phyloP scores from a whole-genome alignment of 1,139 yeast genomes.

The Pneumocystis canis region DNA sequence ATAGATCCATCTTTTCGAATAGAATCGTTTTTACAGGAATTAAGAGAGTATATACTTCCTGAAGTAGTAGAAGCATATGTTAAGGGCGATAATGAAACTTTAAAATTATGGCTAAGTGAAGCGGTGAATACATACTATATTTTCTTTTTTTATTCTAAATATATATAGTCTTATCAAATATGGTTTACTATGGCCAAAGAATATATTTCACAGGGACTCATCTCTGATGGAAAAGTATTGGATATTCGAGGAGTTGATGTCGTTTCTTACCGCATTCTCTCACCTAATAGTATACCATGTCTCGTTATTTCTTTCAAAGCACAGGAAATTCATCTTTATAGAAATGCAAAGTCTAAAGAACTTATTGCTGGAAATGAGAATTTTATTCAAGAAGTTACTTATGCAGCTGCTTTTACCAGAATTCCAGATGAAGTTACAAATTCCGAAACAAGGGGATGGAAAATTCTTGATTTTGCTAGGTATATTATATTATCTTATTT shows the following conservation, averaged over 20 bases:
- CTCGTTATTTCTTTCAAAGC: conserved; percentile 91
- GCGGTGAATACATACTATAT: conserved; percentile 29
- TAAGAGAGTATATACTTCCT: conserved; percentile 86
- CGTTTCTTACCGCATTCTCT: conserved; percentile 72
- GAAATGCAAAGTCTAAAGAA: conserved; percentile 82
- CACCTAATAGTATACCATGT: conserved; percentile 87
- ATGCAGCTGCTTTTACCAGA: conserved; percentile 92
- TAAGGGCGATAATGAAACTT: conserved; percentile 69
- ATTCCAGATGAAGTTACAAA: conserved; percentile 84
- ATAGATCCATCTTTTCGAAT: conserved; percentile 81
- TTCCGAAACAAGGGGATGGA: conserved; percentile 93
- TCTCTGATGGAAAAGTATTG: conserved; percentile 79
- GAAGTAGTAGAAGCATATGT: conserved; percentile 92
- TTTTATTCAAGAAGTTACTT: conserved; percentile 79
- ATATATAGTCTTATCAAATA: conserved; percentile 58
- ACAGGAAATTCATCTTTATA: conserved; percentile 83
- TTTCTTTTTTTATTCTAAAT: not conserved
- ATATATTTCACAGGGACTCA: conserved; percentile 78
- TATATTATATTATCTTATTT: not conserved
- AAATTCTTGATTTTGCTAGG: conserved; percentile 83
- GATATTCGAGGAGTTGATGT: conserved; percentile 95
- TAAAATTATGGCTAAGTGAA: conserved; percentile 87
- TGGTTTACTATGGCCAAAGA: conserved; percentile 91
- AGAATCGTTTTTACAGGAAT: conserved; percentile 66
- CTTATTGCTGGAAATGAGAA: conserved; percentile 94